Evolutionary conservation across 2,329 filamentous ascomycete species (phyloP).

Genomic region (Botrytis porri): DNA sequence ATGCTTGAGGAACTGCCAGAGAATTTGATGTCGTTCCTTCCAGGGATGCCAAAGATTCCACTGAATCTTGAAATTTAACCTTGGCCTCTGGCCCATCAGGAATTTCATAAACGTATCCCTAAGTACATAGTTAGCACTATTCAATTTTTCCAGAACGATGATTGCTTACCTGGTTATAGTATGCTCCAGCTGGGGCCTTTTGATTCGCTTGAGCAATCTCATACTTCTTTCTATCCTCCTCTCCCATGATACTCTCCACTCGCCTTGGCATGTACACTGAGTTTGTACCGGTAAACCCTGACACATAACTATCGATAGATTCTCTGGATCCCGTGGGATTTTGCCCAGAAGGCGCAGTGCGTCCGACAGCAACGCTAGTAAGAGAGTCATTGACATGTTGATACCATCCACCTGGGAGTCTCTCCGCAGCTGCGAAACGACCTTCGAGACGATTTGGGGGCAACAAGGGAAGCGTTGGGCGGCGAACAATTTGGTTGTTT

Average conservation of each 20-base stretch:
- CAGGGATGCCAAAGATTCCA: slow-evolving; percentile 37
- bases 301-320: slow-evolving; percentile 66
- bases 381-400: slow-evolving; percentile 66
- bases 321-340: slow-evolving; percentile 51
- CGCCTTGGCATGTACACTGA: slow-evolving; percentile 66
- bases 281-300: slow-evolving; percentile 53
- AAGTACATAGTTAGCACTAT: slow-evolving; percentile 26
- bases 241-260: slow-evolving; percentile 65
- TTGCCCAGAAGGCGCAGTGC: slow-evolving; percentile 26
- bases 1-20: slow-evolving; percentile 27
- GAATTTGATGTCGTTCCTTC: slow-evolving; percentile 25
- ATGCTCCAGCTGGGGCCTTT: slow-evolving; percentile 40
- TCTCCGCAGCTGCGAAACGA: slow-evolving; percentile 70
- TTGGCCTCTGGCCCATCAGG: slow-evolving; percentile 45
- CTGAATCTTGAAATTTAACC: slow-evolving; percentile 43
- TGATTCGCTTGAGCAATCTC: slow-evolving; percentile 62
- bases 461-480: slow-evolving; percentile 58
- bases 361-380: slow-evolving; percentile 51
- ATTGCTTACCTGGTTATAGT: slow-evolving; percentile 28
- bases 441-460: slow-evolving; percentile 75
- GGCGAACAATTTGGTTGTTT: slow-evolving; percentile 44
- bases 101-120: slow-evolving; percentile 50
- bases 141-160: not conserved
- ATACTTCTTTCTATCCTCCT: slow-evolving; percentile 73
- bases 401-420: slow-evolving; percentile 66